These are phyloP conservation scores for Aspergillus sp. DNA, from an alignment of 2,329 filamentous ascomycete genomes.

Conservation along the genomic window DNA sequence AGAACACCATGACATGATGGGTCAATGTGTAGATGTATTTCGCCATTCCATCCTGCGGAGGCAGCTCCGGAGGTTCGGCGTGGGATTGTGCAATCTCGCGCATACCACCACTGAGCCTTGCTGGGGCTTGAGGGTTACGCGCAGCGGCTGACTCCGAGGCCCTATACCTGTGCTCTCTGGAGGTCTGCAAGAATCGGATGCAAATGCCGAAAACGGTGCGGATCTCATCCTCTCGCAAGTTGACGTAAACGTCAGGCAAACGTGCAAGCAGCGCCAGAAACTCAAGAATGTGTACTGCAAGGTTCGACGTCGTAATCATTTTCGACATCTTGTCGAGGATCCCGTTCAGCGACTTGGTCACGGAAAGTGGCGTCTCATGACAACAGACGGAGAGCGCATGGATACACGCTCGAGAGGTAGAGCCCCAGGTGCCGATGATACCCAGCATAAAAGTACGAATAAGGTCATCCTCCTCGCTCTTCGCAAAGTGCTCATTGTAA, in stretches of 20 bases:
- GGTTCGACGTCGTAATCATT: conserved; percentile 85
- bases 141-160: conserved; percentile 20
- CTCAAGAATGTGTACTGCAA: conserved; percentile 90
- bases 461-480: conserved; percentile 79
- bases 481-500: conserved; percentile 77
- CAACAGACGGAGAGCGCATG: conserved; percentile 92
- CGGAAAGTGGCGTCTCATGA: conserved; percentile 81
- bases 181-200: conserved; percentile 84
- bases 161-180: conserved; percentile 50
- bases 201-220: conserved; percentile 92
- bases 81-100: conserved; percentile 31
- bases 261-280: conserved; percentile 86
- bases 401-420: conserved; percentile 84
- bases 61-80: conserved; percentile 25
- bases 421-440: conserved; percentile 66
- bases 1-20: conserved; percentile 92
- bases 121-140: conserved; percentile 25
- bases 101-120: conserved; percentile 36
- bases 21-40: conserved; percentile 91
- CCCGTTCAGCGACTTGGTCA: conserved; percentile 73
- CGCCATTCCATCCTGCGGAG: conserved; percentile 63
- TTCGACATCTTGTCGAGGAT: conserved; percentile 90
- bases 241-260: conserved; percentile 73
- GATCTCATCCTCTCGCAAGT: conserved; percentile 85
- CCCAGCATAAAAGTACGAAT: conserved; percentile 79